A percentile compares a stretch with the other conserved stretches of the same genome.
Conservation (phyloP, 805 yeast species). For the Saccharomycopsis guyanensis region DNA sequence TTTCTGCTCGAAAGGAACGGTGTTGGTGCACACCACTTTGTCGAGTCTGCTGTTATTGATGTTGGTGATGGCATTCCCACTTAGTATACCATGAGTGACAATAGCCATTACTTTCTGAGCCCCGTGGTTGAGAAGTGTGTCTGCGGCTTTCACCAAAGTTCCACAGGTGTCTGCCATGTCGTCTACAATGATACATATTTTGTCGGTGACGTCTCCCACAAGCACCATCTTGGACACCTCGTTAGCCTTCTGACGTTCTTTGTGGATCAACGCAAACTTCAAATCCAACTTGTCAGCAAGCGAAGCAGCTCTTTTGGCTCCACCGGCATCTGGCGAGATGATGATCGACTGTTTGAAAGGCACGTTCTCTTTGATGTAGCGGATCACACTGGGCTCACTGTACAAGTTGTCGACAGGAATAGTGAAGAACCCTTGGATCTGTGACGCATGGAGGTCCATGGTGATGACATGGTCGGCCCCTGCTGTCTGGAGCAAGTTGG, state of each 20-base stretch:
- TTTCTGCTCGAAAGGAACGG: slow-evolving; percentile 70
- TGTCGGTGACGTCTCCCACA: slow-evolving; percentile 76
- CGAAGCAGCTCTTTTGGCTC: slow-evolving; percentile 84
- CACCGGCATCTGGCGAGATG: slow-evolving; percentile 86
- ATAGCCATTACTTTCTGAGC: slow-evolving; percentile 74
- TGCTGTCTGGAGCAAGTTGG: slow-evolving; percentile 73
- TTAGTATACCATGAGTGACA: slow-evolving; percentile 74
- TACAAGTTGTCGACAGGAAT: slow-evolving; percentile 80
- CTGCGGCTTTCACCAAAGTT: slow-evolving; percentile 77
- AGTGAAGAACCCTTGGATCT: slow-evolving; percentile 78
- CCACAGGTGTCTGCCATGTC: slow-evolving; percentile 93
- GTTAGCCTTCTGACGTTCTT: slow-evolving; percentile 76
- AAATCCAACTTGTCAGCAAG: slow-evolving; percentile 72
- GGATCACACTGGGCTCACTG: slow-evolving; percentile 75
- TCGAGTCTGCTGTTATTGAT: slow-evolving; percentile 61
- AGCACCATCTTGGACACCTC: slow-evolving; percentile 80
- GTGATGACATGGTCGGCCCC: slow-evolving; percentile 85
- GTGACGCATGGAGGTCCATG: slow-evolving; percentile 85
- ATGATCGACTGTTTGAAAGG: slow-evolving; percentile 58
- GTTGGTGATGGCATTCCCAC: slow-evolving; percentile 67
- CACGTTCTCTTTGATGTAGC: slow-evolving; percentile 60
- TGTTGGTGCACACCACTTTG: slow-evolving; percentile 70
- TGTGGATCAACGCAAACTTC: slow-evolving; percentile 78
- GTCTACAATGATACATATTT: slow-evolving; percentile 71
- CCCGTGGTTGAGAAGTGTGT: slow-evolving; percentile 56